These are phyloP conservation scores for Pichia gijzeniarum DNA, from an alignment of 805 yeast species.

Conservation along the genomic window DNA sequence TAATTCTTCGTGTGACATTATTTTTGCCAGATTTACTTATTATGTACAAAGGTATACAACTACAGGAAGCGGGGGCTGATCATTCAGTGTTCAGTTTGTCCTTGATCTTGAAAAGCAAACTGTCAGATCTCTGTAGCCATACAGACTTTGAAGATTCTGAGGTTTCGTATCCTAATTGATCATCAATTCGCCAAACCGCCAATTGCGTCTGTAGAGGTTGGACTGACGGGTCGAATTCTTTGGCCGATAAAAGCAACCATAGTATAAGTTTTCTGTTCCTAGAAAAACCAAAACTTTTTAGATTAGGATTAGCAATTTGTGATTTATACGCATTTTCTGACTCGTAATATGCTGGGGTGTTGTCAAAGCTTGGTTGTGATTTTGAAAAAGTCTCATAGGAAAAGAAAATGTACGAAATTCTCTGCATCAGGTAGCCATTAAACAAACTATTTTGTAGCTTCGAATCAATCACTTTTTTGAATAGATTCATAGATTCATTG, in stretches of 20 bases:
- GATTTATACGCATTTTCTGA: slow-evolving; percentile 30
- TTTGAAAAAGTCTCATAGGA: slow-evolving; percentile 16
- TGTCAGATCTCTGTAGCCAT: slow-evolving; percentile 27
- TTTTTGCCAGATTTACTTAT: too few species aligned
- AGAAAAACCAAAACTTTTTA: slow-evolving; percentile 46
- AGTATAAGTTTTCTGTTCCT: slow-evolving; percentile 68
- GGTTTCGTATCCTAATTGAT: slow-evolving; percentile 1
- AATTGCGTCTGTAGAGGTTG: slow-evolving; percentile 24
- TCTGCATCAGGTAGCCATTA: slow-evolving; percentile 33
- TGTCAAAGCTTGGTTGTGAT: not conserved
- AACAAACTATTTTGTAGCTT: slow-evolving; percentile 39
- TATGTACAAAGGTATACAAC: too few species aligned
- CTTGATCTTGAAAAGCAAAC: slow-evolving; percentile 21
- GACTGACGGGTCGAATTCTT: slow-evolving; percentile 49
- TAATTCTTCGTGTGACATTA: too few species aligned
- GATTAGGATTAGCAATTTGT: slow-evolving; percentile 33
- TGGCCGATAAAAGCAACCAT: slow-evolving; percentile 70
- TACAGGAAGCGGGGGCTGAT: too few species aligned
- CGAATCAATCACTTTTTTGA: slow-evolving; percentile 39
- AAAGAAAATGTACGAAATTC: slow-evolving; percentile 30
- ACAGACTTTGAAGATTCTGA: not conserved
- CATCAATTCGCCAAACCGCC: slow-evolving; percentile 21
- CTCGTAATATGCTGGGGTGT: slow-evolving; percentile 24
- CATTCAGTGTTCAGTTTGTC: slow-evolving; percentile 4
- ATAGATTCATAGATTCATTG: slow-evolving; percentile 39